phyloP scores from a whole-genome alignment of 2,329 filamentous ascomycete species.

The Penicillium sp. region DNA sequence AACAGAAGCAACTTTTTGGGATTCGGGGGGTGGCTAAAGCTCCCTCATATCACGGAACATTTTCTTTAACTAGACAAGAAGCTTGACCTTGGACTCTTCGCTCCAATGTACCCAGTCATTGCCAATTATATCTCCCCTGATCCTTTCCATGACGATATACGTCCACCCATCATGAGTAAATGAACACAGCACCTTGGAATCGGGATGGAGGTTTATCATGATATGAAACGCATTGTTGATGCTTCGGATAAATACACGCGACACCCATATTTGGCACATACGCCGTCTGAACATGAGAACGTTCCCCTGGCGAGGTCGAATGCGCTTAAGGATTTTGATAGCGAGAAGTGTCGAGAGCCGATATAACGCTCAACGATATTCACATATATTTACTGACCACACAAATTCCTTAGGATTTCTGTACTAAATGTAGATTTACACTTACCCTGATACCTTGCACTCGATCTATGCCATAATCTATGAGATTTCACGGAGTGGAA shows the following conservation, averaged over 20 bases:
- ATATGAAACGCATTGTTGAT: slow-evolving; percentile 37
- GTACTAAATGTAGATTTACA: no score
- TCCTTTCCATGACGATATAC: slow-evolving; percentile 44
- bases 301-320: slow-evolving; percentile 23
- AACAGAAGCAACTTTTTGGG: slow-evolving; percentile 30
- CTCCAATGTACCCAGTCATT: slow-evolving; percentile 30
- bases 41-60: slow-evolving; percentile 33
- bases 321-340: slow-evolving; percentile 19
- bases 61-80: slow-evolving; percentile 33
- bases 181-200: slow-evolving; percentile 40
- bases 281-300: slow-evolving; percentile 28
- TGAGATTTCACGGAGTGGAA: not conserved
- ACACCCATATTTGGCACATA: slow-evolving; percentile 37
- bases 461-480: not conserved
- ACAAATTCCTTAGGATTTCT: no score
- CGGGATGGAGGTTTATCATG: slow-evolving; percentile 39
- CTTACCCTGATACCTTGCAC: no score
- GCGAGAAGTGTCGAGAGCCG: slow-evolving; percentile 23
- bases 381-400: no score
- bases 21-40: slow-evolving; percentile 27
- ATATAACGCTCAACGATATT: no score
- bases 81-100: slow-evolving; percentile 34
- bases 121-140: slow-evolving; percentile 38
- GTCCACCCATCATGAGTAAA: slow-evolving; percentile 31
- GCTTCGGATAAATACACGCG: slow-evolving; percentile 33